phyloP scores from a whole-genome alignment of 2,329 filamentous ascomycete genomes.

The Alternaria triticina region DNA sequence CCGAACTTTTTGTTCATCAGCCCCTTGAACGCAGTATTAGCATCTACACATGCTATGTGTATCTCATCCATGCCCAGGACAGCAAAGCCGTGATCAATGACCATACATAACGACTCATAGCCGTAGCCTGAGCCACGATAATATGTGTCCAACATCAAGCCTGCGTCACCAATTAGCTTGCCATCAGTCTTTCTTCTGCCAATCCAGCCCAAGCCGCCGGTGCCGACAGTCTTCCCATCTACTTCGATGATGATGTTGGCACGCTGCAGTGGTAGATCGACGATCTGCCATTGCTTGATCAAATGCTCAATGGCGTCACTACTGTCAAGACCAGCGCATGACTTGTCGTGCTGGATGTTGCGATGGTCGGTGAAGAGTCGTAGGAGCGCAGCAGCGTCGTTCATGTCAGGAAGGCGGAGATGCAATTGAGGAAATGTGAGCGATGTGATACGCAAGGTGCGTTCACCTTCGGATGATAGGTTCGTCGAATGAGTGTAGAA shows the following conservation, averaged over 20 bases:
- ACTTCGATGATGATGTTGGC: neutral
- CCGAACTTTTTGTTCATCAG: neutral
- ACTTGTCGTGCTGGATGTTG: neutral
- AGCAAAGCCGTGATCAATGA: neutral
- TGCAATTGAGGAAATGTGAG: neutral
- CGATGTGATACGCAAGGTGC: neutral
- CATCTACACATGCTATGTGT: neutral
- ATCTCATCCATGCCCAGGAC: conserved; percentile 2
- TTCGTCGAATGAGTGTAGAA: neutral
- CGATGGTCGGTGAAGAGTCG: neutral
- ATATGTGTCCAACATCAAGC: neutral
- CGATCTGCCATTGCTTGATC: neutral
- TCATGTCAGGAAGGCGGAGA: neutral
- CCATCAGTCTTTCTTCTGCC: neutral
- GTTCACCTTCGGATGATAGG: neutral
- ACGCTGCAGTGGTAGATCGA: neutral
- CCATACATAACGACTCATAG: neutral
- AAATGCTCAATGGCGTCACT: neutral
- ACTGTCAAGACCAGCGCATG: neutral
- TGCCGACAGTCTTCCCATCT: neutral
- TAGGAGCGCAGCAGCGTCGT: neutral
- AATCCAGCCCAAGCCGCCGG: neutral
- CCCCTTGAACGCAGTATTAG: neutral
- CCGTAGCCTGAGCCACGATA: neutral
- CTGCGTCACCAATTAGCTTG: neutral